A percentile compares a stretch with the other conserved stretches of the same genome.
phyloP scores from a whole-genome alignment of 202 grass and related monocot species.

The Carex arenaria region DNA sequence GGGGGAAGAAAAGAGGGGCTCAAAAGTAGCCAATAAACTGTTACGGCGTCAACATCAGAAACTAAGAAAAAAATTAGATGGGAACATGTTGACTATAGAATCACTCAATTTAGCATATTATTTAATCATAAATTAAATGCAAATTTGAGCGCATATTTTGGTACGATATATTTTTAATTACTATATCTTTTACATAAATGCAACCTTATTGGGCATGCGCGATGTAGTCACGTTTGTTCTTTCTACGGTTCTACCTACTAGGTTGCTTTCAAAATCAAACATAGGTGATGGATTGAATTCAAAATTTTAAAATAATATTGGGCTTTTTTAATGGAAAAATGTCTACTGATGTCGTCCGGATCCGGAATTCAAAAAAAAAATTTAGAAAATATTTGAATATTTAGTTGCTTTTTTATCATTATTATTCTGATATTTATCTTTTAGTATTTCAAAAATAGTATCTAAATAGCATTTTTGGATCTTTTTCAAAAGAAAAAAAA shows the following conservation, averaged over 20 bases:
- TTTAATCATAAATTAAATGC: neutral
- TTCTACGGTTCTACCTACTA: neutral
- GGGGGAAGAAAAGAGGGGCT: neutral
- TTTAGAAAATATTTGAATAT: no score
- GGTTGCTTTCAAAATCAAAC: neutral
- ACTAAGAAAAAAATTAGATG: neutral
- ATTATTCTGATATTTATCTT: no score
- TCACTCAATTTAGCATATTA: neutral
- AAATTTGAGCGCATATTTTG: neutral
- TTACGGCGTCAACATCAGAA: slow-evolving; percentile 8
- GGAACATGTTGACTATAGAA: slow-evolving; percentile 2
- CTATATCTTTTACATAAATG: neutral
- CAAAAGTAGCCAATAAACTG: neutral
- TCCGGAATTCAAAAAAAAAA: no score
- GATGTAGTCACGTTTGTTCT: neutral
- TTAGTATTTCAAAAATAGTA: no score
- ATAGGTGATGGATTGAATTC: neutral
- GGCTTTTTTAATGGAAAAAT: neutral
- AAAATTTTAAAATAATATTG: neutral
- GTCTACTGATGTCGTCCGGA: no score
- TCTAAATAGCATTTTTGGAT: no score
- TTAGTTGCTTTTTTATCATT: neutral
- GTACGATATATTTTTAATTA: neutral
- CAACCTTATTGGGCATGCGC: slow-evolving; percentile 3
- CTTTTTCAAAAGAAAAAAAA: no score